A percentile compares a stretch with the other conserved stretches of the same genome.
Conservation (phyloP, 805 yeast species). For the Ogataea nitratoaversa region DNA sequence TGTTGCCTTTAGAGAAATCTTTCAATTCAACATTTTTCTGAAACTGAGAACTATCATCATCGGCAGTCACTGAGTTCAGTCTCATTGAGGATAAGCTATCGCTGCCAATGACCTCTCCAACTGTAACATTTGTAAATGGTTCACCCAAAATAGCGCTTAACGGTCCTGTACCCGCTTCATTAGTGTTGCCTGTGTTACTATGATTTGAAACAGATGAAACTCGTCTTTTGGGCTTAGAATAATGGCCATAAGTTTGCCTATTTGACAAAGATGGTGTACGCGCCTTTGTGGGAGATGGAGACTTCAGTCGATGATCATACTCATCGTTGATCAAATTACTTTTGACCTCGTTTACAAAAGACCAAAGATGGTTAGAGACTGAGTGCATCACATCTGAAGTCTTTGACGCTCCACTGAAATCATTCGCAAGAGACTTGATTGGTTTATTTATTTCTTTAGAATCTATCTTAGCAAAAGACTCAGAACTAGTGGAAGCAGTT, state of each 20-base stretch:
- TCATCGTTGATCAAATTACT: constrained; percentile 25
- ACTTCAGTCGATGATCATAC: background rate
- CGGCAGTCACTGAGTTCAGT: constrained; percentile 2
- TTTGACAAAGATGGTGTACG: constrained; percentile 29
- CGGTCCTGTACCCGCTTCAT: background rate
- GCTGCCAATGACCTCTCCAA: constrained; percentile 3
- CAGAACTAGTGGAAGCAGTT: constrained; percentile 11
- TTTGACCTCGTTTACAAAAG: constrained; percentile 47
- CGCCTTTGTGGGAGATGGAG: constrained; percentile 1
- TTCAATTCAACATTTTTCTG: constrained; percentile 4
- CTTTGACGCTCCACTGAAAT: constrained; percentile 6
- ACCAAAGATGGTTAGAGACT: constrained; percentile 43
- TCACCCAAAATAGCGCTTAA: constrained; percentile 2
- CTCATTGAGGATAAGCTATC: constrained; percentile 1
- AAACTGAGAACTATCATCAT: constrained; percentile 1
- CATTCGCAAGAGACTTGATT: constrained; percentile 19
- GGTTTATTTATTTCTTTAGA: constrained; percentile 23
- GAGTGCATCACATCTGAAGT: constrained; percentile 32
- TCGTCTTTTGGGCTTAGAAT: constrained; percentile 16
- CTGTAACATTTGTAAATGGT: constrained; percentile 10
- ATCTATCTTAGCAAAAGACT: constrained; percentile 13
- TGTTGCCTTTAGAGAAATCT: constrained; percentile 4
- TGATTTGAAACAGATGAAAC: background rate
- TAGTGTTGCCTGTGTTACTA: background rate
- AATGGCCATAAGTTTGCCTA: constrained; percentile 27